Conservation (phyloP, 2,329 filamentous ascomycete species). For the Onygena corvina region DNA sequence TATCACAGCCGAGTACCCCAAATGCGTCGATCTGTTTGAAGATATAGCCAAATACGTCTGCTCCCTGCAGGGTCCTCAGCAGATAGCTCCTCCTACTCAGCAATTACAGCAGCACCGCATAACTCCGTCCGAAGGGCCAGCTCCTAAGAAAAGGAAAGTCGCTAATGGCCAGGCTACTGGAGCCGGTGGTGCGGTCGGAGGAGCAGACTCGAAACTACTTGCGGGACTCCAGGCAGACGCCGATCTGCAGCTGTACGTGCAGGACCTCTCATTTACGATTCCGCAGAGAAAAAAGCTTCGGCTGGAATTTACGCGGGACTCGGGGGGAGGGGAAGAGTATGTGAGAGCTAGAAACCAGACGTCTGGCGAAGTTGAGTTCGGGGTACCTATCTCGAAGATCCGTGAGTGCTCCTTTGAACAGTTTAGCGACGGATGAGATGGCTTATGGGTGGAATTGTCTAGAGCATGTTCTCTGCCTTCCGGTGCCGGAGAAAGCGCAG, state of each 20-base stretch:
- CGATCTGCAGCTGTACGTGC: conserved; percentile 35
- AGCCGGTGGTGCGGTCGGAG: conserved; percentile 11
- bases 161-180: conserved; percentile 25
- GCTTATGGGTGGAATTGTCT: not conserved
- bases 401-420: conserved; percentile 27
- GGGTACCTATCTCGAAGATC: conserved; percentile 39
- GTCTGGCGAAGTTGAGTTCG: conserved; percentile 43
- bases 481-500: conserved; percentile 52
- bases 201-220: conserved; percentile 21
- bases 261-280: conserved; percentile 49
- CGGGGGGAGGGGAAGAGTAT: conserved; percentile 20
- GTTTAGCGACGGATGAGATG: not conserved
- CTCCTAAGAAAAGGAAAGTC: conserved; percentile 41
- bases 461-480: conserved; percentile 49
- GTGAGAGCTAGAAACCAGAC: conserved; percentile 41
- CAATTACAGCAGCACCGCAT: conserved; percentile 13
- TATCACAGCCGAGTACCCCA: conserved; percentile 25
- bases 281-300: conserved; percentile 53
- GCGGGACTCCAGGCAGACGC: conserved; percentile 26
- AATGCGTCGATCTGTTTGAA: conserved; percentile 34
- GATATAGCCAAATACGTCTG: conserved; percentile 39
- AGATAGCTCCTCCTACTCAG: conserved; percentile 7
- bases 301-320: conserved; percentile 41
- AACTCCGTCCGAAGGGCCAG: conserved; percentile 24
- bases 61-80: conserved; percentile 23